These are phyloP conservation scores for Sporothrix mexicana DNA, from an alignment of 2,329 filamentous ascomycete genomes.

Conservation along the genomic window DNA sequence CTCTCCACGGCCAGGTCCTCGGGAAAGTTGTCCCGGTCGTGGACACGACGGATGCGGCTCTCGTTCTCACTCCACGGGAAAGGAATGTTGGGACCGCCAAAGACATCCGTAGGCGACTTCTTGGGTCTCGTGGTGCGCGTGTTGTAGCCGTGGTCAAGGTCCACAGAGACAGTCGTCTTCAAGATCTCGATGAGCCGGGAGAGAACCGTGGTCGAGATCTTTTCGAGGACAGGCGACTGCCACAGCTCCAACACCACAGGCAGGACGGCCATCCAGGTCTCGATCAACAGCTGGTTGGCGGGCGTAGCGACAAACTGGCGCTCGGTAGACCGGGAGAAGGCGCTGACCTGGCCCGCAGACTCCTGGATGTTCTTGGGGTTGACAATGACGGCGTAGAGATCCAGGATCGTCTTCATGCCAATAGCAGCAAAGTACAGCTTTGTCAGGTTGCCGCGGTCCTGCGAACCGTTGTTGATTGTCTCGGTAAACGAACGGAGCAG, in stretches of 20 bases:
- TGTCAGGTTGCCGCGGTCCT: constrained; percentile 52
- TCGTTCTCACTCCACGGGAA: constrained; percentile 56
- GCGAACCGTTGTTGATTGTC: constrained; percentile 54
- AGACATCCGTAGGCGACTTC: constrained; percentile 29
- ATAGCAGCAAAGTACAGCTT: constrained; percentile 58
- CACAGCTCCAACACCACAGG: constrained; percentile 79
- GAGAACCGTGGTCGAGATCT: constrained; percentile 72
- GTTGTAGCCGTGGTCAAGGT: constrained; percentile 62
- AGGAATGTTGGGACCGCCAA: constrained; percentile 51
- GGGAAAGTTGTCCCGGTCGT: constrained; percentile 55
- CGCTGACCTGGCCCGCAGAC: constrained; percentile 63
- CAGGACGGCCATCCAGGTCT: constrained; percentile 79
- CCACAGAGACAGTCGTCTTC: constrained; percentile 76
- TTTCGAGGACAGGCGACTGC: constrained; percentile 84
- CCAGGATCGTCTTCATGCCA: constrained; percentile 80
- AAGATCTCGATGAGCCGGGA: constrained; percentile 84
- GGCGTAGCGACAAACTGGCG: constrained; percentile 45
- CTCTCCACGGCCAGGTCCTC: constrained; percentile 75
- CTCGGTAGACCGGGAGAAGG: constrained; percentile 50
- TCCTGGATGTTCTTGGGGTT: constrained; percentile 83
- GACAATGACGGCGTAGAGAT: constrained; percentile 77
- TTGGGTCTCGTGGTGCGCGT: constrained; percentile 14
- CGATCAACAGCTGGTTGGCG: constrained; percentile 80
- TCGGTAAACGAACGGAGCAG: constrained; percentile 71
- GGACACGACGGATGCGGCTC: constrained; percentile 42